Conservation (phyloP, 2,329 filamentous ascomycete genomes). For the Fusarium subglutinans region DNA sequence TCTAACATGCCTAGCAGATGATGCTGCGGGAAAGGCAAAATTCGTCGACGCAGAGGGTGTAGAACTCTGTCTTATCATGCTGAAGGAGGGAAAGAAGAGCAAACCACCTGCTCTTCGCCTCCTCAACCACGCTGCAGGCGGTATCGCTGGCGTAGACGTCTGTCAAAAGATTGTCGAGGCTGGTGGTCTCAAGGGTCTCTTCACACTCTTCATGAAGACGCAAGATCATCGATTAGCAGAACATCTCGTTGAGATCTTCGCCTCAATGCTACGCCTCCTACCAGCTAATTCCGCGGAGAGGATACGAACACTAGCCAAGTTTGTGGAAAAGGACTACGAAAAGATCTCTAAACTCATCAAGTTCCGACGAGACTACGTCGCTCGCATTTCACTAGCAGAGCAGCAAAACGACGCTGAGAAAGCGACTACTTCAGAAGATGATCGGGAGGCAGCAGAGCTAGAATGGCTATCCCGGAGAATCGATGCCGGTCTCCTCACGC, state of each 20-base stretch:
- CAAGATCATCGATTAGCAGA: slow-evolving; percentile 75
- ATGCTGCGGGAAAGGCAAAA: slow-evolving; percentile 76
- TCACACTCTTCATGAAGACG: slow-evolving; percentile 89
- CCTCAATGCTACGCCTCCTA: slow-evolving; percentile 80
- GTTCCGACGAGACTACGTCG: slow-evolving; percentile 76
- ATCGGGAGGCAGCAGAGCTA: slow-evolving; percentile 64
- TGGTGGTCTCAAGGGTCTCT: slow-evolving; percentile 84
- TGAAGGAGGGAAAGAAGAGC: slow-evolving; percentile 86
- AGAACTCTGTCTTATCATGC: slow-evolving; percentile 90
- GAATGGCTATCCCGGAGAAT: slow-evolving; percentile 80
- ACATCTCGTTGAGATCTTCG: slow-evolving; percentile 86
- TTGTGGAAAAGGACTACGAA: slow-evolving; percentile 92
- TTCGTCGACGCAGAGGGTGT: slow-evolving; percentile 92
- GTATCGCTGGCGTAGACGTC: slow-evolving; percentile 62
- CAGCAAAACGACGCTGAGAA: slow-evolving; percentile 57
- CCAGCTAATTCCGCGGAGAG: slow-evolving; percentile 80
- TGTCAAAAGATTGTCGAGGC: slow-evolving; percentile 83
- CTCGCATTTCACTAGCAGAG: slow-evolving; percentile 63
- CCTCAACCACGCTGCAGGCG: slow-evolving; percentile 80
- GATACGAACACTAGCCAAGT: slow-evolving; percentile 90
- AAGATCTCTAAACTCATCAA: slow-evolving; percentile 79
- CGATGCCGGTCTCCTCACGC: slow-evolving; percentile 83
- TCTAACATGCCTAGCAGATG: slow-evolving; percentile 82
- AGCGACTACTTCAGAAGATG: slow-evolving; percentile 23
- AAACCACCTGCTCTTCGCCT: slow-evolving; percentile 81